phyloP scores from a whole-genome alignment of 108 stramenopile species.

The Aurantiochytrium sp. region DNA sequence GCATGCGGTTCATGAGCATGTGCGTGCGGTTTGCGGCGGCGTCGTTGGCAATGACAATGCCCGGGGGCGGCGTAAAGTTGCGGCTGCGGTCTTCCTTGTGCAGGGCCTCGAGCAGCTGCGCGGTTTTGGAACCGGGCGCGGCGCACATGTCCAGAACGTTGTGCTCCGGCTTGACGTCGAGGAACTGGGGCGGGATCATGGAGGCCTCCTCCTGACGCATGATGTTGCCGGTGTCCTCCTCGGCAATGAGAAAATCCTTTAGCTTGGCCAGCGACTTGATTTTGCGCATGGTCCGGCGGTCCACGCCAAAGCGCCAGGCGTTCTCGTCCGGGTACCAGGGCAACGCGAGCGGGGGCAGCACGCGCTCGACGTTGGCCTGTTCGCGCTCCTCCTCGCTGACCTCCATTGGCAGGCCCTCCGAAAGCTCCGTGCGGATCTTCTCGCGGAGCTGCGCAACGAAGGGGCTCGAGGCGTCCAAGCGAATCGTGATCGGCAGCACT shows the following conservation, averaged over 20 bases:
- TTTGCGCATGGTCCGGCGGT: constrained; percentile 49
- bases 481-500: constrained; percentile 51
- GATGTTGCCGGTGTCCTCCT: constrained; percentile 61
- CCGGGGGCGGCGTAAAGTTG: constrained; percentile 48
- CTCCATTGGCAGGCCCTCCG: constrained; percentile 32
- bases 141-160: constrained; percentile 92
- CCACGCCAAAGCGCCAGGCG: constrained; percentile 54
- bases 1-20: constrained; percentile 88
- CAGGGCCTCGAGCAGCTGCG: constrained; percentile 83
- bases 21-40: constrained; percentile 82
- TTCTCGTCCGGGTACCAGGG: constrained; percentile 51
- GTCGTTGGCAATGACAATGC: constrained; percentile 94
- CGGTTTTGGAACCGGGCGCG: constrained; percentile 95
- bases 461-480: constrained; percentile 46
- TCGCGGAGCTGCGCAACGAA: constrained; percentile 42
- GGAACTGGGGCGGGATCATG: constrained; percentile 94
- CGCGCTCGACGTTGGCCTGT: constrained; percentile 21
- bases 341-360: neutral
- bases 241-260: constrained; percentile 46
- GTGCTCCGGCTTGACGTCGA: constrained; percentile 73
- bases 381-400: constrained; percentile 47
- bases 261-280: constrained; percentile 42
- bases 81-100: constrained; percentile 32
- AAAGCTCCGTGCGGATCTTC: constrained; percentile 32
- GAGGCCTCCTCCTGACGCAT: constrained; percentile 96